A percentile compares a stretch with the other conserved stretches of the same genome.
Conservation (phyloP, 495 filamentous ascomycete species). For the Tuber indicum region DNA sequence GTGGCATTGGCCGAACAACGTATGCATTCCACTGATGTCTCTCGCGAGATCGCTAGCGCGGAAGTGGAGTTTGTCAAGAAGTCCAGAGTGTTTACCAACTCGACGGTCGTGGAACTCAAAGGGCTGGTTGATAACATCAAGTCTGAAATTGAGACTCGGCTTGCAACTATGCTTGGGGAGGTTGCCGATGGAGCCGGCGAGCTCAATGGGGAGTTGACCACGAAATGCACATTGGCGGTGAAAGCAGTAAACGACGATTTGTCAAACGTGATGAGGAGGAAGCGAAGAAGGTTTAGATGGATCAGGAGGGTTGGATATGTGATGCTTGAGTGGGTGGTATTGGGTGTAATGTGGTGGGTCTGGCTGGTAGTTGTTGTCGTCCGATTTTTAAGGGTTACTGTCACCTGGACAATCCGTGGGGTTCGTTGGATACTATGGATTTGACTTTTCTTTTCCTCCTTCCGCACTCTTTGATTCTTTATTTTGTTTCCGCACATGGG, state of each 20-base stretch:
- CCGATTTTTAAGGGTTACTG: slow-evolving; percentile 37
- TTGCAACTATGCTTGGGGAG: slow-evolving; percentile 19
- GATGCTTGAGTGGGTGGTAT: slow-evolving; percentile 46
- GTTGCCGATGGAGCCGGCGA: slow-evolving; percentile 35
- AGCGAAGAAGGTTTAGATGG: slow-evolving; percentile 35
- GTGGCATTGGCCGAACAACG: slow-evolving; percentile 26
- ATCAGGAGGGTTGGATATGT: slow-evolving; percentile 43
- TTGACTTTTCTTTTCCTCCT: slow-evolving; percentile 20
- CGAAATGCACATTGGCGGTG: slow-evolving; percentile 33
- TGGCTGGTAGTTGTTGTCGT: slow-evolving; percentile 47
- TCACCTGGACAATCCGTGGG: slow-evolving; percentile 13
- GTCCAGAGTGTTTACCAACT: slow-evolving; percentile 23
- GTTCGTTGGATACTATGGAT: slow-evolving; percentile 45
- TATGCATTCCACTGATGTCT: slow-evolving; percentile 13
- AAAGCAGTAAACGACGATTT: slow-evolving; percentile 35
- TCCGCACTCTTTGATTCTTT: slow-evolving; percentile 7
- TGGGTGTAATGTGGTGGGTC: slow-evolving; percentile 49
- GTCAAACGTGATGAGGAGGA: slow-evolving; percentile 30
- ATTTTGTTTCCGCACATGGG: slow-evolving; percentile 6
- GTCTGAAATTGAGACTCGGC: slow-evolving; percentile 15
- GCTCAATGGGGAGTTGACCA: slow-evolving; percentile 31
- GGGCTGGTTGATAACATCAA: slow-evolving; percentile 20
- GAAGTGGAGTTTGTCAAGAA: slow-evolving; percentile 28
- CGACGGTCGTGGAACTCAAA: slow-evolving; percentile 24
- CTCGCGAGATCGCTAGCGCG: slow-evolving; percentile 14